Conservation (phyloP, 164 flowering plant genomes). For the Warburgia ugandensis region DNA sequence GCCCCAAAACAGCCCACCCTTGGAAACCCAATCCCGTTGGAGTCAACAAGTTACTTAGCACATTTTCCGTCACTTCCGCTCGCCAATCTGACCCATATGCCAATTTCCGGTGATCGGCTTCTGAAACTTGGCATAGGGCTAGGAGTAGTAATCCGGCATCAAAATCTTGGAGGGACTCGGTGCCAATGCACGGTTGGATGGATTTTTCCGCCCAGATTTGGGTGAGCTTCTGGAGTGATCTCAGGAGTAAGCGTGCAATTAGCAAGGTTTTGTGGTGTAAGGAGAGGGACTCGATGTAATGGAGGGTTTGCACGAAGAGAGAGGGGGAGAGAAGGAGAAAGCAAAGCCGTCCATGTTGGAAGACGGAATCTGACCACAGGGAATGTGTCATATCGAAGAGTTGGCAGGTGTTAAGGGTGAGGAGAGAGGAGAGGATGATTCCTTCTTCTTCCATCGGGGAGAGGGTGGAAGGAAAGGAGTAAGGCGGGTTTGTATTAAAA, state of each 20-base stretch:
- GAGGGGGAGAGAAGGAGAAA: constrained; percentile 51
- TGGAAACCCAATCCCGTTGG: constrained; percentile 29
- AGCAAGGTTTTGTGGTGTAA: constrained; percentile 57
- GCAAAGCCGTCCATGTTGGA: constrained; percentile 50
- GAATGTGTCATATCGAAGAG: constrained; percentile 40
- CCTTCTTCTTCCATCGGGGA: constrained; percentile 6
- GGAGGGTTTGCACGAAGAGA: constrained; percentile 56
- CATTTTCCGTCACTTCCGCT: constrained; percentile 14
- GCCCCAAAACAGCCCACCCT: constrained; percentile 22
- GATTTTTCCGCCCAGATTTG: constrained; percentile 17
- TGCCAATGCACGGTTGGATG: constrained; percentile 8
- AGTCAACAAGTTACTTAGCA: constrained; percentile 20
- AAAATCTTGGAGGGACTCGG: constrained; percentile 36
- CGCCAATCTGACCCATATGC: constrained; percentile 58
- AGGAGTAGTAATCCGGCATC: constrained; percentile 65
- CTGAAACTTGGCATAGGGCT: constrained; percentile 58
- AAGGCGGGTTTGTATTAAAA: no score
- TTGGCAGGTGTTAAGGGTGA: constrained; percentile 39
- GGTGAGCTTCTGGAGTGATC: constrained; percentile 44
- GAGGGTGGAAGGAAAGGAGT: constrained; percentile 20
- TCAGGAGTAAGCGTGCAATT: constrained; percentile 58
- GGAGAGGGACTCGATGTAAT: constrained; percentile 64
- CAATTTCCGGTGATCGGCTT: not conserved
- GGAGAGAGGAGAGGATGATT: constrained; percentile 51
- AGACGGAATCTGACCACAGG: constrained; percentile 35